These are phyloP conservation scores for Tetrapisispora iriomotensis DNA, from an alignment of 805 yeast species.

Conservation along the genomic window DNA sequence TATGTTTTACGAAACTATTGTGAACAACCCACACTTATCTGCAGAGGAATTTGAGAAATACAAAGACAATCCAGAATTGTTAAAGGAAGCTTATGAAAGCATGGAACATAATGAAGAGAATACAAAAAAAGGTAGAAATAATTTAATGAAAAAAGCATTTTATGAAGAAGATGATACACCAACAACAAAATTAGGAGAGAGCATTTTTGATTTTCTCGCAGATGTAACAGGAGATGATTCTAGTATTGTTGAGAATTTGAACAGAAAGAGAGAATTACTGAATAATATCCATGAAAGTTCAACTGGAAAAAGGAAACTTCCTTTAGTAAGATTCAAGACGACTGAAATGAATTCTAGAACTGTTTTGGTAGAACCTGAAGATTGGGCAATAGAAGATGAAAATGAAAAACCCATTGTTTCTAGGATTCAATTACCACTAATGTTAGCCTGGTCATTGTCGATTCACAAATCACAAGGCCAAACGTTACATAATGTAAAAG, in stretches of 20 bases:
- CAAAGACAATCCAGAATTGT: constrained; percentile 10
- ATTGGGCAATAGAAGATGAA: constrained; percentile 73
- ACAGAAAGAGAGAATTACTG: constrained; percentile 40
- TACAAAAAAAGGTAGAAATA: constrained; percentile 12
- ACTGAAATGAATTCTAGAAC: constrained; percentile 65
- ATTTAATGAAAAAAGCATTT: constrained; percentile 18
- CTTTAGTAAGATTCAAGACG: constrained; percentile 66
- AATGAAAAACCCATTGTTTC: constrained; percentile 56
- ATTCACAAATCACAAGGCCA: constrained; percentile 96
- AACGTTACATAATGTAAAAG: constrained; percentile 64
- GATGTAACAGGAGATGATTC: constrained; percentile 19
- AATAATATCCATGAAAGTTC: constrained; percentile 37
- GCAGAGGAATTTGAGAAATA: constrained; percentile 14
- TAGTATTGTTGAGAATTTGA: constrained; percentile 27
- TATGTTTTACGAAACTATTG: constrained; percentile 28
- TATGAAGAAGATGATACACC: constrained; percentile 5
- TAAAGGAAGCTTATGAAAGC: constrained; percentile 13
- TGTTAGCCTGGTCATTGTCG: constrained; percentile 93
- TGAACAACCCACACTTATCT: constrained; percentile 11
- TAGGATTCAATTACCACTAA: constrained; percentile 73
- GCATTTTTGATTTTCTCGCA: constrained; percentile 41
- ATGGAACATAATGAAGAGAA: constrained; percentile 9
- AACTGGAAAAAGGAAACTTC: constrained; percentile 39
- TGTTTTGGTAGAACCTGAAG: constrained; percentile 73
- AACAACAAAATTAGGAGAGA: constrained; percentile 30